Evolutionary conservation across 2,329 filamentous ascomycete genomes (phyloP).

Genomic region (Penicillium olsonii): DNA sequence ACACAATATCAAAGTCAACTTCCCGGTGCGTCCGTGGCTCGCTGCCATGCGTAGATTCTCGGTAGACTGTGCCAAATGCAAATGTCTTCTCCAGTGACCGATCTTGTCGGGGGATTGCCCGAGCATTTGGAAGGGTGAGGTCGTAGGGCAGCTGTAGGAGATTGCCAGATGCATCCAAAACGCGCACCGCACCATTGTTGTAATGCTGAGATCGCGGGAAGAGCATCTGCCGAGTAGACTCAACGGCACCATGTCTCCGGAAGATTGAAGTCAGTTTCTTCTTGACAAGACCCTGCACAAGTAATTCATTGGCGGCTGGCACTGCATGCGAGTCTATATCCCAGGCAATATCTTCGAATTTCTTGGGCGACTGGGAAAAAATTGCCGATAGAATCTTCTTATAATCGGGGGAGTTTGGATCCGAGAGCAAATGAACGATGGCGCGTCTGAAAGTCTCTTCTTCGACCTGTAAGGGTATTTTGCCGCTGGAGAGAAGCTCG

Average conservation of each 20-base stretch:
- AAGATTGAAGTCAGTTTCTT: slow-evolving; percentile 77
- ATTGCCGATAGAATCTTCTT: slow-evolving; percentile 84
- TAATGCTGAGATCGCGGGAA: slow-evolving; percentile 85
- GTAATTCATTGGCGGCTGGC: slow-evolving; percentile 53
- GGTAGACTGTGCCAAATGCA: slow-evolving; percentile 84
- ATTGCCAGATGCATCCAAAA: slow-evolving; percentile 82
- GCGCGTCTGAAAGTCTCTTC: slow-evolving; percentile 86
- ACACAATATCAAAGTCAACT: slow-evolving; percentile 96
- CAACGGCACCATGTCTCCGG: slow-evolving; percentile 83
- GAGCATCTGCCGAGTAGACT: slow-evolving; percentile 71
- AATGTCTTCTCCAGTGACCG: slow-evolving; percentile 73
- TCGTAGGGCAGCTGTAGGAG: slow-evolving; percentile 93
- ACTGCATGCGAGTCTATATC: slow-evolving; percentile 64
- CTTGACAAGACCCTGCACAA: slow-evolving; percentile 73
- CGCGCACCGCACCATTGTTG: slow-evolving; percentile 68
- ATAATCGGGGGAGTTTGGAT: slow-evolving; percentile 84
- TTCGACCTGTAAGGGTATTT: slow-evolving; percentile 87
- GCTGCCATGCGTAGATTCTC: slow-evolving; percentile 74
- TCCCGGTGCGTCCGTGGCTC: slow-evolving; percentile 83
- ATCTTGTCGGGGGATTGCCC: slow-evolving; percentile 70
- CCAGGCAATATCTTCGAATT: slow-evolving; percentile 79
- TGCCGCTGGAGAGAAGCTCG: slow-evolving; percentile 81
- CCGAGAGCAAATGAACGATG: slow-evolving; percentile 71
- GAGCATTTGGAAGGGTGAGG: slow-evolving; percentile 83
- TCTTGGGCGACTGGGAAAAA: slow-evolving; percentile 73